Percentiles rank a stretch among this genome's conserved stretches.
Conservation (phyloP, 75 land plant genomes). For the Cupressus sempervirens region DNA sequence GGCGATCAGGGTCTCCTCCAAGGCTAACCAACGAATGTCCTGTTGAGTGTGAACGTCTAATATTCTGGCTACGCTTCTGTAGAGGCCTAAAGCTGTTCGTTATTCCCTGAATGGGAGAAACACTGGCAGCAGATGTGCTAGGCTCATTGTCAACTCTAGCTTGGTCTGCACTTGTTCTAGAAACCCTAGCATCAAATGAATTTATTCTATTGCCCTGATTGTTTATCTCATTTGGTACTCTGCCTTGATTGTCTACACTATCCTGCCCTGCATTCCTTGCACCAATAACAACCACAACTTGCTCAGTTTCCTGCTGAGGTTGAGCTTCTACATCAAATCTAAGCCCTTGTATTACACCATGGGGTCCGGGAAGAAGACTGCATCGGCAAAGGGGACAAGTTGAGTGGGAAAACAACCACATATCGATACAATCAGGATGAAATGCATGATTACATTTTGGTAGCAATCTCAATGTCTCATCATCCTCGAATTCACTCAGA, state of each 20-base stretch:
- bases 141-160: neutral
- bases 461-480: slow-evolving; percentile 64
- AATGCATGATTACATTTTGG: slow-evolving; percentile 80
- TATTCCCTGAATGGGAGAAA: neutral
- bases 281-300: slow-evolving; percentile 10
- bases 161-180: neutral
- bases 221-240: slow-evolving; percentile 2
- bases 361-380: slow-evolving; percentile 23
- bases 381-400: slow-evolving; percentile 84
- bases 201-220: slow-evolving; percentile 14
- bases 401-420: slow-evolving; percentile 64
- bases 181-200: neutral
- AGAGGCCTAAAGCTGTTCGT: neutral
- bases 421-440: slow-evolving; percentile 82
- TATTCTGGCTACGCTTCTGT: neutral
- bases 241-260: slow-evolving; percentile 20
- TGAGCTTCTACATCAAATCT: neutral
- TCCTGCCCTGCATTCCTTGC: neutral
- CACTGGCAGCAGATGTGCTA: neutral
- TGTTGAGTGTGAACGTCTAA: slow-evolving; percentile 55
- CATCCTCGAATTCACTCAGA: slow-evolving; percentile 66
- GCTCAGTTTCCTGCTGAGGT: neutral
- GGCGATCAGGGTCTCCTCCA: slow-evolving; percentile 29
- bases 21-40: slow-evolving; percentile 58
- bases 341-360: slow-evolving; percentile 12